Base-by-base conservation (phyloP, 2,329 filamentous ascomycete species). In the Aureobasidium sp. region DNA sequence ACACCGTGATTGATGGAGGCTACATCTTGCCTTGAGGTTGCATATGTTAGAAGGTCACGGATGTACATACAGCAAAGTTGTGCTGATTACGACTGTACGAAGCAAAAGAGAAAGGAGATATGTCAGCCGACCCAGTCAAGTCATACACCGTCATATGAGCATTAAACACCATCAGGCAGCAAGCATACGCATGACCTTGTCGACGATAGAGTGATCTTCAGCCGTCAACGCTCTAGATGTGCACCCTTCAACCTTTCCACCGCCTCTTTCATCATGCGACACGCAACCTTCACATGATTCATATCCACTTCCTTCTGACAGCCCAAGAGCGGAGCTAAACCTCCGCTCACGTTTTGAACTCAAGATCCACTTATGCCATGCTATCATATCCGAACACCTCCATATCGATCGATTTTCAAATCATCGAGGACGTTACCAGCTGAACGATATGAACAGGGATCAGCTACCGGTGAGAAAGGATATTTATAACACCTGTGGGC, bases 1-100 rank as follows among this genome's bases (percentile, higher is more conserved):
- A 73, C 63, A 64, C 65, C 1, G 63, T 73, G 14, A 70, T 73
- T 50, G 71, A 73, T 62, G 71, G 71, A 29, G 71, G 70, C 1
- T 73, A 73, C 60, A 67, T 68, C 2, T 63, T 78, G 48, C 74
- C 75, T 30, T 70, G 60, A 57, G 34, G 11, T 14, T 6, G 25
- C 34, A 36, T 6, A 27, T 5, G 3, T 7, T 13, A 7, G 13
- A n/a, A 8, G 32, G n/a, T 16, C 2, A 29, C 3, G 2, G 11
- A 51, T 27, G 32, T 51, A 39, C 25, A 41, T 27, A 54, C 13
- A 13, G 25, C 25, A 30, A 9, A 16, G 14, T 6, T 29, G 5
- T 9, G 7, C 13, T 11, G 30, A 14, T 21, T 39, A 51, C 34
- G 34, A 51, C 10, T 39, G 25, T 51, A 51, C 21, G 34, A 51